phyloP scores from a whole-genome alignment of 345 rosid genomes.

The Hypericum androsaemum region DNA sequence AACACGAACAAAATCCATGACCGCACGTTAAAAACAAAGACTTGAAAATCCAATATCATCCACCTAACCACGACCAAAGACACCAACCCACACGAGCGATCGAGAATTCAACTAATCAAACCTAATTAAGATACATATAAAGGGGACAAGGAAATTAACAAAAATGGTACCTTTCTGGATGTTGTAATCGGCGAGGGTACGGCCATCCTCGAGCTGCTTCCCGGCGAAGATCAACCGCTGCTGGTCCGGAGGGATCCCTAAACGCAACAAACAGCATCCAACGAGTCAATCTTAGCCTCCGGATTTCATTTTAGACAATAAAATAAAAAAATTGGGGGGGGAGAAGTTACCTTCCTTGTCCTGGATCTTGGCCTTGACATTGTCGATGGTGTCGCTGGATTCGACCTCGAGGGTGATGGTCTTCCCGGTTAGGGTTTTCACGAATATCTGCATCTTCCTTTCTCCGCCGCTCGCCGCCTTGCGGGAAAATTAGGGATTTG shows the following conservation, averaged over 20 bases:
- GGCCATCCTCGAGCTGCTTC: conserved; percentile 89
- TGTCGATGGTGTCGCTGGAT: conserved; percentile 81
- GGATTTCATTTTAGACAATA: background rate
- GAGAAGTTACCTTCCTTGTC: conserved; percentile 61
- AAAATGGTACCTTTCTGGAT: conserved; percentile 58
- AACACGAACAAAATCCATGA: background rate
- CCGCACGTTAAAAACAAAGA: background rate
- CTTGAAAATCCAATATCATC: background rate
- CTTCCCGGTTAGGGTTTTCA: conserved; percentile 84
- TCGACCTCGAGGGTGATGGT: conserved; percentile 94
- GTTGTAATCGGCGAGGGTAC: conserved; percentile 84
- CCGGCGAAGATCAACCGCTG: conserved; percentile 86
- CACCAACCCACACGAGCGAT: too few relatives aligned
- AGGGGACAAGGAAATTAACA: too few relatives aligned
- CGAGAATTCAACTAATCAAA: too few relatives aligned
- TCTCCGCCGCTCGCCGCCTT: background rate
- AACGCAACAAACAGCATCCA: background rate
- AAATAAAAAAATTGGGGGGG: background rate
- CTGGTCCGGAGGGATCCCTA: conserved; percentile 90
- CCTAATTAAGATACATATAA: too few relatives aligned
- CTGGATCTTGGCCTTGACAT: conserved; percentile 89
- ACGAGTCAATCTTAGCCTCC: background rate
- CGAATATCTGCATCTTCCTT: conserved; percentile 78
- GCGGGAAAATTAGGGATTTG: background rate
- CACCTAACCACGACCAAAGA: too few relatives aligned